Base-by-base conservation (phyloP, 2,329 filamentous ascomycete species). In the Lasiodiplodia hormozganensis region DNA sequence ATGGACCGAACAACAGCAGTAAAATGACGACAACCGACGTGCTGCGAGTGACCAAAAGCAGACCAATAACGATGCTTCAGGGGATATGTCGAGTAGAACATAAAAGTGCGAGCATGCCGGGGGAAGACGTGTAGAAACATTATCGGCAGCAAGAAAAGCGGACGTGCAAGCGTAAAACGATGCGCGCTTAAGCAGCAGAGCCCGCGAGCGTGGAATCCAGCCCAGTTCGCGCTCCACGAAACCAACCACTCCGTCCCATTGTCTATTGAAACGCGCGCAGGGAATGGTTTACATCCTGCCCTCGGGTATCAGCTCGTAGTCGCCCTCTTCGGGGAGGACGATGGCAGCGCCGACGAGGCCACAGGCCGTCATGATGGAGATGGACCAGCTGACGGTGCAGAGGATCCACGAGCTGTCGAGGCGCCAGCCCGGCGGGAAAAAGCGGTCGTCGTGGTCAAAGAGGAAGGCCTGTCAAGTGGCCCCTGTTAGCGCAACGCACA, bases 321-420 rank as follows among this genome's bases (percentile, higher is more conserved):
- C 94, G 74, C 92, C 92, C 77, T 97, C 94, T 0, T 89, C 86
- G 0, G 93, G 91, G 53, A 97, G 83, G 25, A 91, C 79, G 69
- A 89, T 88, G 5, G 90, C 91, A 1, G 92, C 91, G 12, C 88
- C 81, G 0, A 86, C 83, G 66, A 97, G 83, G 14, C 87, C 88
- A 16, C 84, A 76, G 0, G 83, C 84, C 68, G 87, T 85, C 18
- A 88, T 70, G 40, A 86, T 72, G 69, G 87, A 80, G 3, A 88
- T 76, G 66, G 80, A 82, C 86, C 87, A 90, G 72, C 86, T 88
- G 31, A 87, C 82, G 28, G 87, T 89, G 77, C 81, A 84, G 16
- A 97, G 86, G 38, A 91, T 87, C 88, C 92, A 97, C 1, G 92
- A 92, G 66, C 87, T 88, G 75, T 92, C 94, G 67, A 97, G 85